phyloP scores from a whole-genome alignment of 2,329 filamentous ascomycete species.

The Sphaerostilbella broomeana region DNA sequence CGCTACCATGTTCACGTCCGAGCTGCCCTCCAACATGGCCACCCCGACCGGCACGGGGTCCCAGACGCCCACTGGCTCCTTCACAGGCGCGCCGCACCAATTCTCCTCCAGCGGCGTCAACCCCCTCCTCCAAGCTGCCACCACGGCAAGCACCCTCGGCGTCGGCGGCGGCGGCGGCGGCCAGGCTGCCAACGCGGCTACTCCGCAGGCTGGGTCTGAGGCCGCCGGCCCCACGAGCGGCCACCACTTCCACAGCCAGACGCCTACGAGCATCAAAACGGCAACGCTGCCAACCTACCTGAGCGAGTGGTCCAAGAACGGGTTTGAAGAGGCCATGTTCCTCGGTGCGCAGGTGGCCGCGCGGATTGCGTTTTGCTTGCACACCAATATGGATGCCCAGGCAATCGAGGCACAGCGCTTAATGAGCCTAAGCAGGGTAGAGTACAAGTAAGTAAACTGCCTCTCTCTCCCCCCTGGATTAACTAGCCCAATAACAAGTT shows the following conservation, averaged over 20 bases:
- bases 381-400: conserved; percentile 47
- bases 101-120: conserved; percentile 62
- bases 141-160: conserved; percentile 58
- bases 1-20: conserved; percentile 93
- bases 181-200: conserved; percentile 29
- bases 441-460: conserved; percentile 49
- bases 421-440: conserved; percentile 52
- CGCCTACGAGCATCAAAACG: conserved; percentile 76
- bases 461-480: not conserved
- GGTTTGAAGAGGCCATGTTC: conserved; percentile 76
- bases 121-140: conserved; percentile 85
- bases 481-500: not conserved
- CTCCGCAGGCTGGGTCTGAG: conserved; percentile 36
- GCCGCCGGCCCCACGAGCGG: conserved; percentile 29
- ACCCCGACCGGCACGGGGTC: conserved; percentile 86
- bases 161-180: conserved; percentile 38
- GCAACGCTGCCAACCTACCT: conserved; percentile 78
- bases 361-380: conserved; percentile 51
- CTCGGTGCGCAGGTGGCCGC: conserved; percentile 82
- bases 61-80: conserved; percentile 72
- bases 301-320: conserved; percentile 79
- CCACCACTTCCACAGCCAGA: conserved; percentile 58
- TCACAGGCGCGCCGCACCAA: conserved; percentile 49
- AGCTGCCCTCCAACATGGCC: conserved; percentile 87
- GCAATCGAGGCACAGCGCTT: conserved; percentile 45